These are phyloP conservation scores for Xylogone sp. DNA, from an alignment of 2,329 filamentous ascomycete species.

Conservation along the genomic window DNA sequence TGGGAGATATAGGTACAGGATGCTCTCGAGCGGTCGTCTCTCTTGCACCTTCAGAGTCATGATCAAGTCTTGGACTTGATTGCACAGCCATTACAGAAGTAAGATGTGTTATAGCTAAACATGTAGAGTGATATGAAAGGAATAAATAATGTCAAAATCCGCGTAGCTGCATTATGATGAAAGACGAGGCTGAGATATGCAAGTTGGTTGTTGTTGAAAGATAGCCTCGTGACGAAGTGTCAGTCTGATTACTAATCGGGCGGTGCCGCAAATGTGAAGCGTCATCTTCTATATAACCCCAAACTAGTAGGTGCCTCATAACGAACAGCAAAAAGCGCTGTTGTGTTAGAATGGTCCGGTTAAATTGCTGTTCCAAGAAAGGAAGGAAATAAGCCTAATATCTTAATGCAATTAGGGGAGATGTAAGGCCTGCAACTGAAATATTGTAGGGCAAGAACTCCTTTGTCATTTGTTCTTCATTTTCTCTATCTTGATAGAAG, in stretches of 20 bases:
- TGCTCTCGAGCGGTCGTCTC: neutral
- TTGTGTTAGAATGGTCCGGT: no score
- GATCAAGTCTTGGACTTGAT: neutral
- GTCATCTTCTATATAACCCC: no score
- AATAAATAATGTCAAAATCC: neutral
- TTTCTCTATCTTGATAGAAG: no score
- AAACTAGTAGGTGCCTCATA: no score
- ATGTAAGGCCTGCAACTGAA: no score
- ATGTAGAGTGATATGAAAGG: neutral
- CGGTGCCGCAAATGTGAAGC: no score
- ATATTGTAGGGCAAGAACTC: no score
- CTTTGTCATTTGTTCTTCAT: no score
- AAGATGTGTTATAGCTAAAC: neutral
- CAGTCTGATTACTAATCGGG: neutral
- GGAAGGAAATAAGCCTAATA: no score
- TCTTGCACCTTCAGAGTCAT: neutral
- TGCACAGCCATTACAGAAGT: neutral
- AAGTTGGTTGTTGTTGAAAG: conserved; percentile 1
- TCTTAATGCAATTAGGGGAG: no score
- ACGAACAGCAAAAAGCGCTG: no score
- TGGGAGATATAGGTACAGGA: neutral
- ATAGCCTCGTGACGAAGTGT: neutral
- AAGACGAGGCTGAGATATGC: conserved; percentile 2
- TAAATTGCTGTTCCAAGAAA: no score
- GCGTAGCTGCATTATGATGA: neutral